These are phyloP conservation scores for Rhodotorula kratochvilovae DNA, from an alignment of 768 basidiomycete genomes.

Conservation along the genomic window DNA sequence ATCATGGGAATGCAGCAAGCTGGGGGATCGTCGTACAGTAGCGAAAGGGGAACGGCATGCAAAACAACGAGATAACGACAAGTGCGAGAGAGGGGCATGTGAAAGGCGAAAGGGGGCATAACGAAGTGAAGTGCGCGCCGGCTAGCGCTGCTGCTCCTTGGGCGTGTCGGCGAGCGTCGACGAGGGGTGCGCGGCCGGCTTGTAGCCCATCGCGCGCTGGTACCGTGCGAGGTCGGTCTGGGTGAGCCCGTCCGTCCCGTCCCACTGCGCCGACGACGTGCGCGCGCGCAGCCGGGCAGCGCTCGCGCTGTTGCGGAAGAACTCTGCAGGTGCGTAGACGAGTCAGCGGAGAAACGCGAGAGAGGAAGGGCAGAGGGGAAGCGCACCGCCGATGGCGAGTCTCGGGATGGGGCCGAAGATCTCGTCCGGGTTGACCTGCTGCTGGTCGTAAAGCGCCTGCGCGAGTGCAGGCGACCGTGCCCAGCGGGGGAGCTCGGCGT, in stretches of 20 bases:
- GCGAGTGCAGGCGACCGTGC: constrained; percentile 83
- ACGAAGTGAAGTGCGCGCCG: too few relatives aligned
- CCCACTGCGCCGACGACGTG: constrained; percentile 94
- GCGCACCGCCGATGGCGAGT: constrained; percentile 66
- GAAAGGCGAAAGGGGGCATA: background rate
- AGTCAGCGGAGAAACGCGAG: too few relatives aligned
- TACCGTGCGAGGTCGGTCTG: constrained; percentile 80
- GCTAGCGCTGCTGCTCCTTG: background rate
- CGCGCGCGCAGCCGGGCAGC: constrained; percentile 79
- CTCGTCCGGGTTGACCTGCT: constrained; percentile 67
- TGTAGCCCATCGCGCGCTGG: constrained; percentile 78
- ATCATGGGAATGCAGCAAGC: too few relatives aligned
- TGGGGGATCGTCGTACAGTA: too few relatives aligned
- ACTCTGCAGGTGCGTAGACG: constrained; percentile 51
- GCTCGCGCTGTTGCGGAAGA: constrained; percentile 65
- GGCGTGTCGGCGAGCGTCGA: background rate
- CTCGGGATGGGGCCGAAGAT: constrained; percentile 86
- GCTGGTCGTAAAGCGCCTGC: constrained; percentile 72
- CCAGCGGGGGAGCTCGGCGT: constrained; percentile 70
- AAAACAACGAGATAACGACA: too few relatives aligned
- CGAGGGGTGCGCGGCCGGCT: background rate
- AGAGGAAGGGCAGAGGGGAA: background rate
- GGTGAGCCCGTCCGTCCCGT: constrained; percentile 81
- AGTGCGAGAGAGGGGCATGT: background rate
- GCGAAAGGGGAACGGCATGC: background rate